A percentile compares a stretch with the other conserved stretches of the same genome.
phyloP scores from a whole-genome alignment of 306 rosid species.

The Pyrus pyrifolia region DNA sequence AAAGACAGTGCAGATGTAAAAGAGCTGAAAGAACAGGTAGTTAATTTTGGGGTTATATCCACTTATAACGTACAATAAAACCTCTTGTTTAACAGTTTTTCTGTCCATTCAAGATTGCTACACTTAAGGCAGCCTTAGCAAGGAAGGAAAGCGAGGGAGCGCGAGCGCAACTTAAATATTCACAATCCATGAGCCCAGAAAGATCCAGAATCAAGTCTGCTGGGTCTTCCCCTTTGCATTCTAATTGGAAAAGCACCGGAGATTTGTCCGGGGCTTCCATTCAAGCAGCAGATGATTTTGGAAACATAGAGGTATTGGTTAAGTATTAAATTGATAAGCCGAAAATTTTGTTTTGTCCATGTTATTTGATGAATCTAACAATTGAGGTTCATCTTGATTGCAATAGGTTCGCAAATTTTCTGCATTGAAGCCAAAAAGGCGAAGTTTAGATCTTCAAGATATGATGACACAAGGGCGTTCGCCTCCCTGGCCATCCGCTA shows the following conservation, averaged over 20 bases:
- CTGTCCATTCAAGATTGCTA: constrained; percentile 43
- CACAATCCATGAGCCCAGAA: constrained; percentile 39
- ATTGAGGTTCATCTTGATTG: neutral
- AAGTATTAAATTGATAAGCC: neutral
- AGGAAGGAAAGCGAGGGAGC: constrained; percentile 63
- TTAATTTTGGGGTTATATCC: neutral
- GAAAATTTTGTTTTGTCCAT: neutral
- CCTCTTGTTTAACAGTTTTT: neutral
- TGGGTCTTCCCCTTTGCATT: constrained; percentile 48
- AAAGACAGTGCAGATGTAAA: constrained; percentile 61
- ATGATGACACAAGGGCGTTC: constrained; percentile 26
- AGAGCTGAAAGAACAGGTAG: constrained; percentile 90
- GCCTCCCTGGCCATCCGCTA: constrained; percentile 40
- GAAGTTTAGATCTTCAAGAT: constrained; percentile 72
- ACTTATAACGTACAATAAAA: neutral
- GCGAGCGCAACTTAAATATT: constrained; percentile 18
- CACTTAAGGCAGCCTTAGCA: constrained; percentile 68
- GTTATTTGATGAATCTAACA: neutral
- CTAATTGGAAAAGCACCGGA: constrained; percentile 27
- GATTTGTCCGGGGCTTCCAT: constrained; percentile 32
- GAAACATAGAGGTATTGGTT: constrained; percentile 39
- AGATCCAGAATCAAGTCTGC: constrained; percentile 36
- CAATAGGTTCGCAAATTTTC: constrained; percentile 34
- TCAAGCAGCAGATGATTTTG: constrained; percentile 46
- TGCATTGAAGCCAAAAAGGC: constrained; percentile 38